phyloP scores from a whole-genome alignment of 805 yeast species.

The Candida koratica region DNA sequence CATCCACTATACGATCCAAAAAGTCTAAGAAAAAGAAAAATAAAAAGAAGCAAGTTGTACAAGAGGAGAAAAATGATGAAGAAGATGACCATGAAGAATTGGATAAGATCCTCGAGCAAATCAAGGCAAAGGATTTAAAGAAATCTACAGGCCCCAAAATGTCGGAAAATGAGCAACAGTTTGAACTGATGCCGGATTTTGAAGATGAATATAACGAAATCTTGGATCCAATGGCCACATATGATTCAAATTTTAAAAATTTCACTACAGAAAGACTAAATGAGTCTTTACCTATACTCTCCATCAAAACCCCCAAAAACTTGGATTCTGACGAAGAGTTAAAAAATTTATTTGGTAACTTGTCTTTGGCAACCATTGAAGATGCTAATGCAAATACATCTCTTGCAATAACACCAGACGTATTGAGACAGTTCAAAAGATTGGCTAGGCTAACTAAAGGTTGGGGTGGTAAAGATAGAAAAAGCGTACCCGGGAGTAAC shows the following conservation, averaged over 20 bases:
- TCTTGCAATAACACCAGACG: constrained; percentile 63
- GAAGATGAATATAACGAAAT: constrained; percentile 24
- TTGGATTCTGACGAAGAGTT: constrained; percentile 78
- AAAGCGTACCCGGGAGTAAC: constrained; percentile 69
- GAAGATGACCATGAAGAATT: constrained; percentile 54
- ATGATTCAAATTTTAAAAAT: constrained; percentile 42
- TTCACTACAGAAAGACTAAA: constrained; percentile 47
- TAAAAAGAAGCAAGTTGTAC: constrained; percentile 11
- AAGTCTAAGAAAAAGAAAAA: constrained; percentile 20
- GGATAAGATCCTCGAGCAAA: constrained; percentile 50
- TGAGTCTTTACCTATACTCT: constrained; percentile 37
- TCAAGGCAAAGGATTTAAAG: constrained; percentile 23
- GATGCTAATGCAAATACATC: constrained; percentile 78
- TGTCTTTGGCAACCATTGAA: constrained; percentile 62
- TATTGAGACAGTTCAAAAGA: constrained; percentile 58
- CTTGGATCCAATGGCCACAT: constrained; percentile 28
- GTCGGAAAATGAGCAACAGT: neutral
- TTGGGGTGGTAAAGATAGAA: constrained; percentile 80
- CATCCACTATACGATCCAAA: constrained; percentile 16
- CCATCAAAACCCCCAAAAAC: constrained; percentile 43
- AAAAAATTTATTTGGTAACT: constrained; percentile 63
- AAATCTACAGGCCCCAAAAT: neutral
- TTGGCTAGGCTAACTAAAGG: constrained; percentile 60
- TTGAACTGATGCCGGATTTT: constrained; percentile 14
- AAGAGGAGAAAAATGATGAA: no score